phyloP scores from a whole-genome alignment of 352 stramenopile species.

The Globisporangium emineosum region DNA sequence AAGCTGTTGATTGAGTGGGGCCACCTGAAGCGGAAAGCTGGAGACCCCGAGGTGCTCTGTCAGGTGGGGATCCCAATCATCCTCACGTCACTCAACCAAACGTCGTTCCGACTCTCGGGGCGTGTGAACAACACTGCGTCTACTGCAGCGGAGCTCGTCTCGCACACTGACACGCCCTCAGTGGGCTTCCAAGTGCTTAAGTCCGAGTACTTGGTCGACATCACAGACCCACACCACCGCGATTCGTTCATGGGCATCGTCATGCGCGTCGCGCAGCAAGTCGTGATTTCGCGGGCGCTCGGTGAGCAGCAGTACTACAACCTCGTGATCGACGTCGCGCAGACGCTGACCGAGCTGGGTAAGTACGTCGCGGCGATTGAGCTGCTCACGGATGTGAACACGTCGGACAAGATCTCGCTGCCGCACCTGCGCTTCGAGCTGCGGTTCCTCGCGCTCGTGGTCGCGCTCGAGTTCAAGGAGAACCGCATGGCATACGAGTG shows the following conservation, averaged over 20 bases:
- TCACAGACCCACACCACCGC: slow-evolving; percentile 61
- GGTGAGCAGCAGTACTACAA: slow-evolving; percentile 74
- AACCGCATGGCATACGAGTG: slow-evolving; percentile 88
- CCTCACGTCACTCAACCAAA: slow-evolving; percentile 77
- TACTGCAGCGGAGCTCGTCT: slow-evolving; percentile 52
- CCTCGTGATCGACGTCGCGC: slow-evolving; percentile 74
- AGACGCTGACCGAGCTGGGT: slow-evolving; percentile 73
- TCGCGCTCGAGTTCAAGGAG: slow-evolving; percentile 82
- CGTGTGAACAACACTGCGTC: slow-evolving; percentile 57
- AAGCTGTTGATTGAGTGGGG: slow-evolving; percentile 80
- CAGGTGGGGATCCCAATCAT: slow-evolving; percentile 85
- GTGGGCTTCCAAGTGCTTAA: slow-evolving; percentile 79
- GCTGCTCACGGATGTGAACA: slow-evolving; percentile 84
- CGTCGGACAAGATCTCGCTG: slow-evolving; percentile 78
- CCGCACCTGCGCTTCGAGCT: slow-evolving; percentile 73
- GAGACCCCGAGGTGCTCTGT: slow-evolving; percentile 71
- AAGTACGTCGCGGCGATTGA: slow-evolving; percentile 86
- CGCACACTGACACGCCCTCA: slow-evolving; percentile 54
- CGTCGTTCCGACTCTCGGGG: slow-evolving; percentile 64
- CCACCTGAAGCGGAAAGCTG: slow-evolving; percentile 65
- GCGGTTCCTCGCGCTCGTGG: slow-evolving; percentile 79
- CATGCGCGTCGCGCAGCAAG: slow-evolving; percentile 79
- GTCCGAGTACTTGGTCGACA: slow-evolving; percentile 81
- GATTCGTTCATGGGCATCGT: slow-evolving; percentile 86
- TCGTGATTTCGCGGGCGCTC: slow-evolving; percentile 73